A percentile compares a stretch with the other conserved stretches of the same genome.
Evolutionary conservation across 768 basidiomycete genomes (phyloP).

Genomic region (Pleurotus djamor): DNA sequence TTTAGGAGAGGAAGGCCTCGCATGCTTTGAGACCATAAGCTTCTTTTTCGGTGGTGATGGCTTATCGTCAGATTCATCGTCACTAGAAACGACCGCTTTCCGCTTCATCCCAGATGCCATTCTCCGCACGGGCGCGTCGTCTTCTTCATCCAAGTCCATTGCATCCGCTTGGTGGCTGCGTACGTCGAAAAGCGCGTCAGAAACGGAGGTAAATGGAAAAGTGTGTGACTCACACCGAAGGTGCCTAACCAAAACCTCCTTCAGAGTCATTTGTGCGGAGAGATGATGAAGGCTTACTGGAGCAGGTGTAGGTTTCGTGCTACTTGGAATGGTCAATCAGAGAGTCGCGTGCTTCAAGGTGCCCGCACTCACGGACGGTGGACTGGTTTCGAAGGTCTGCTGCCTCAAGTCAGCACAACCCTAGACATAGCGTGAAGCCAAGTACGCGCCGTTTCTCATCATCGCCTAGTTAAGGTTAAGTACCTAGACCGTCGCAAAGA

Average conservation of each 20-base stretch:
- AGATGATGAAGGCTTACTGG: not conserved
- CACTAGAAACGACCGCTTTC: not conserved
- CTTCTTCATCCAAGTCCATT: constrained; percentile 2
- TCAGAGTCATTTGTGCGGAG: not conserved
- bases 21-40: not conserved
- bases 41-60: not conserved
- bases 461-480: not conserved
- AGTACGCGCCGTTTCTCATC: not conserved
- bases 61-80: not conserved
- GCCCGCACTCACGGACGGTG: not conserved
- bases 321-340: no score
- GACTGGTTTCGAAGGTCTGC: not conserved
- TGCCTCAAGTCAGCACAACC: not conserved
- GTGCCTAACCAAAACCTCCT: not conserved
- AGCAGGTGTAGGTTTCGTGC: not conserved
- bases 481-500: not conserved
- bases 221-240: not conserved
- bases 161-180: not conserved
- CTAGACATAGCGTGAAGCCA: not conserved
- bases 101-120: not conserved
- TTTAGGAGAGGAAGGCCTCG: not conserved
- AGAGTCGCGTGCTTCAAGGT: not conserved
- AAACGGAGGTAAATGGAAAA: not conserved
- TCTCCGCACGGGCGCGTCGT: constrained; percentile 1
- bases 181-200: not conserved